These are phyloP conservation scores for Ehretia macrophylla DNA, from an alignment of 257 asterid species.

Conservation along the genomic window DNA sequence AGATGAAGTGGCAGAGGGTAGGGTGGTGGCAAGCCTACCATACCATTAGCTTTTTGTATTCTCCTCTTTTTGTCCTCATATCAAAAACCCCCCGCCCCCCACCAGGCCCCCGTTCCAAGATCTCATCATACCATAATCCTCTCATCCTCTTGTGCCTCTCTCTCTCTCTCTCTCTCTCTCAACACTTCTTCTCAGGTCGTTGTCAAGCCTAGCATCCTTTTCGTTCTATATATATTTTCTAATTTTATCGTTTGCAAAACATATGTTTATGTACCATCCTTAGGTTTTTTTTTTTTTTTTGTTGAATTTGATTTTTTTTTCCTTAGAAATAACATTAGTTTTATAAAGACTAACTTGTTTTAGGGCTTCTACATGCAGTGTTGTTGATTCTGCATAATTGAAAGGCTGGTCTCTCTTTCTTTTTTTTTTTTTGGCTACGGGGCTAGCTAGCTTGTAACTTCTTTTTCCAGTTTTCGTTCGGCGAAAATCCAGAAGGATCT, in stretches of 20 bases:
- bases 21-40: not conserved
- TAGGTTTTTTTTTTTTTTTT: too few species aligned
- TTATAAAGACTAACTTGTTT: constrained; percentile 4
- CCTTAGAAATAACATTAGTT: not conserved
- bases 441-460: constrained; percentile 7
- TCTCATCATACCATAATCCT: not conserved
- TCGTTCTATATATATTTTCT: constrained; percentile 13
- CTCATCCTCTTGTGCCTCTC: not conserved
- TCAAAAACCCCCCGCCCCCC: not conserved
- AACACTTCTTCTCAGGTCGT: constrained; percentile 40
- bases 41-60: constrained; percentile 2
- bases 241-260: not conserved
- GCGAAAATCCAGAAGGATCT: not conserved
- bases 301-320: not conserved
- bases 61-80: constrained; percentile 10
- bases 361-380: constrained; percentile 14
- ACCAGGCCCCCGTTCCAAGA: too few species aligned
- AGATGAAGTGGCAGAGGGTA: constrained; percentile 3
- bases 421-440: constrained; percentile 4
- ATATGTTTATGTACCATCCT: not conserved
- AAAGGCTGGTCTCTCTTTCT: constrained; percentile 10
- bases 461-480: not conserved
- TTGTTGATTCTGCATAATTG: not conserved
- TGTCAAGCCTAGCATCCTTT: constrained; percentile 15
- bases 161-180: constrained; percentile 13